phyloP scores from a whole-genome alignment of 2,329 filamentous ascomycete species.

The Neurospora crassa region DNA sequence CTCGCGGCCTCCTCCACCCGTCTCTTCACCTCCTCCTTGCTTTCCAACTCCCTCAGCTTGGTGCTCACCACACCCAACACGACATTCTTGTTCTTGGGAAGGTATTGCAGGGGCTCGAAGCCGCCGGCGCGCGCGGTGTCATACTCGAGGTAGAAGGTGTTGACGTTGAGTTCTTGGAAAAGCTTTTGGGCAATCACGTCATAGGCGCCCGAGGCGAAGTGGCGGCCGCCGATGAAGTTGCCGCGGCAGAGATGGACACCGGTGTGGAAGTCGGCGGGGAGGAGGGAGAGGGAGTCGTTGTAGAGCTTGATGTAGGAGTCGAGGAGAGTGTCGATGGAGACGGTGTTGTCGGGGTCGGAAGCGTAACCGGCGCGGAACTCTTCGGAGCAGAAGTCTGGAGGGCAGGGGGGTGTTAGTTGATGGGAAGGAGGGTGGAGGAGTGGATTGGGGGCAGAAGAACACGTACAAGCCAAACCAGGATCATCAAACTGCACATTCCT shows the following conservation, averaged over 20 bases:
- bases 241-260: constrained; percentile 67
- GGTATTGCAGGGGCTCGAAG: constrained; percentile 53
- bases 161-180: constrained; percentile 51
- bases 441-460: neutral
- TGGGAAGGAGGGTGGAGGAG: neutral
- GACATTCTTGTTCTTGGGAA: constrained; percentile 53
- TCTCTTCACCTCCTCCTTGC: constrained; percentile 53
- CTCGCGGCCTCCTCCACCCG: constrained; percentile 53
- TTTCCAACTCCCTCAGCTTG: constrained; percentile 52
- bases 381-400: constrained; percentile 60
- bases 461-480: constrained; percentile 56
- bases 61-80: constrained; percentile 56
- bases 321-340: constrained; percentile 60
- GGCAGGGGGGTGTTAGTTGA: neutral
- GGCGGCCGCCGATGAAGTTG: constrained; percentile 56
- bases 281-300: constrained; percentile 57
- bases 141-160: constrained; percentile 63
- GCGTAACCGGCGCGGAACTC: constrained; percentile 63
- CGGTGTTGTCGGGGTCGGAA: constrained; percentile 56
- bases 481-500: constrained; percentile 61
- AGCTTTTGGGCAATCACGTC: constrained; percentile 58
- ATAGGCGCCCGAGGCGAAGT: constrained; percentile 59
- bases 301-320: constrained; percentile 70
- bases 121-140: constrained; percentile 55
- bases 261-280: constrained; percentile 62